Percentiles rank a stretch among this genome's conserved stretches.
phyloP scores from a whole-genome alignment of 2,329 filamentous ascomycete genomes.

The Pseudogymnoascus sp. region DNA sequence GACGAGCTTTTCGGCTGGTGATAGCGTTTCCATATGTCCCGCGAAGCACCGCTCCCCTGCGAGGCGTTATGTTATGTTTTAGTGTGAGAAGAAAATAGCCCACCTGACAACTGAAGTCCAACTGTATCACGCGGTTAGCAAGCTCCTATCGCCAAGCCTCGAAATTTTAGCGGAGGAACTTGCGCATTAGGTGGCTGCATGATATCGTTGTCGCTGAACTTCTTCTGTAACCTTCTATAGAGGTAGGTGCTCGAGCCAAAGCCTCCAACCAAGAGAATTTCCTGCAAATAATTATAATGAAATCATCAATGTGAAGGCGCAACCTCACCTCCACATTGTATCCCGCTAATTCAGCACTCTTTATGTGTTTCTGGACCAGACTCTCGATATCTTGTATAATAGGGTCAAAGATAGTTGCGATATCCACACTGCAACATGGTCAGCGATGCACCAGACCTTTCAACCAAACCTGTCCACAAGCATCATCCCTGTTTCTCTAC shows the following conservation, averaged over 20 bases:
- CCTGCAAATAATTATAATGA: conserved; percentile 22
- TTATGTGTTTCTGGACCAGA: conserved; percentile 39
- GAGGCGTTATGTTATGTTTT: not conserved
- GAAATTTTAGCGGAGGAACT: not conserved
- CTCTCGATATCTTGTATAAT: conserved; percentile 36
- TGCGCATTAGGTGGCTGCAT: not conserved
- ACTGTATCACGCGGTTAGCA: not conserved
- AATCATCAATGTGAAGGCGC: not conserved
- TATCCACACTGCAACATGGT: conserved; percentile 24
- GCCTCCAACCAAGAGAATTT: conserved; percentile 20
- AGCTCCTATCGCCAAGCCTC: not conserved
- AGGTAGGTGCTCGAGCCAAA: conserved; percentile 19
- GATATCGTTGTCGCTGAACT: not conserved
- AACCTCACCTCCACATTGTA: not conserved
- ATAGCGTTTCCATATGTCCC: not conserved
- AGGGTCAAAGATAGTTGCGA: conserved; percentile 39
- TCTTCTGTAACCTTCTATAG: conserved; percentile 5
- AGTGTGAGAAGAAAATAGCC: not conserved
- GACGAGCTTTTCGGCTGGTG: not conserved
- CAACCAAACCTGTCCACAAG: not conserved
- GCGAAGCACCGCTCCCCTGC: not conserved
- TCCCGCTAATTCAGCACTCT: conserved; percentile 32
- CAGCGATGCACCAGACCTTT: not conserved
- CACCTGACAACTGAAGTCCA: not conserved
- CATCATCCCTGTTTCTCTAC: not conserved